A percentile compares a stretch with the other conserved stretches of the same genome.
phyloP scores from a whole-genome alignment of 192 early-diverging fungal genomes.

The Rhizophlyctis rosea region DNA sequence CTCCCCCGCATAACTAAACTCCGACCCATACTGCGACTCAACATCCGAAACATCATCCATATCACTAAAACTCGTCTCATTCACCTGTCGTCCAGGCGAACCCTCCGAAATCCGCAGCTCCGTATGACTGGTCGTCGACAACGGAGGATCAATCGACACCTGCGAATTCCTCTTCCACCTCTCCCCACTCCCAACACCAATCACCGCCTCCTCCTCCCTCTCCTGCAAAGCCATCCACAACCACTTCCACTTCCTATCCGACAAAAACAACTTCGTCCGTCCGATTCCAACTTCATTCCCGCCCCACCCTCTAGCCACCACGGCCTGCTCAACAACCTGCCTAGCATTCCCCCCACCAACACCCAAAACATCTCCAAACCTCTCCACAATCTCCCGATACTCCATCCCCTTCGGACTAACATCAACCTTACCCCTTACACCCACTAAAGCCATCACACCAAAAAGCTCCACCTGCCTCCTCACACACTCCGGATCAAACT shows the following conservation, averaged over 20 bases:
- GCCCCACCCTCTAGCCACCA: conserved; percentile 2
- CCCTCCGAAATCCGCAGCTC: too few relatives aligned
- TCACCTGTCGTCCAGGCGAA: neutral
- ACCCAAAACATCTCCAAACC: conserved; percentile 2
- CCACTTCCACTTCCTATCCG: conserved; percentile 16
- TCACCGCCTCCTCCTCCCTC: neutral
- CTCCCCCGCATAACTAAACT: conserved; percentile 16
- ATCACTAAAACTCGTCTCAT: neutral
- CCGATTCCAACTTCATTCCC: conserved; percentile 24
- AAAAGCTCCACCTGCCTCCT: conserved; percentile 61
- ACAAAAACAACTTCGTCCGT: conserved; percentile 24
- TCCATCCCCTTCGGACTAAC: conserved; percentile 3
- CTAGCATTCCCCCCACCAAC: neutral
- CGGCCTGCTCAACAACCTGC: neutral
- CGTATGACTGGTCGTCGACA: too few relatives aligned
- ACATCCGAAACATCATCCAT: conserved; percentile 12
- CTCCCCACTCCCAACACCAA: neutral
- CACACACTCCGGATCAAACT: conserved; percentile 53
- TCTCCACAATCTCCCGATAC: conserved; percentile 5
- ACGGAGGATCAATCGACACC: too few relatives aligned
- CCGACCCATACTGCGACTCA: conserved; percentile 33
- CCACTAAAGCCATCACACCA: conserved; percentile 59
- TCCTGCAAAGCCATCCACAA: conserved; percentile 9
- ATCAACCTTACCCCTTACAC: conserved; percentile 48
- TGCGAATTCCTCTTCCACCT: too few relatives aligned